A percentile compares a stretch with the other conserved stretches of the same genome.
Evolutionary conservation across 2,329 filamentous ascomycete species (phyloP).

Genomic region (Eutypa lata): DNA sequence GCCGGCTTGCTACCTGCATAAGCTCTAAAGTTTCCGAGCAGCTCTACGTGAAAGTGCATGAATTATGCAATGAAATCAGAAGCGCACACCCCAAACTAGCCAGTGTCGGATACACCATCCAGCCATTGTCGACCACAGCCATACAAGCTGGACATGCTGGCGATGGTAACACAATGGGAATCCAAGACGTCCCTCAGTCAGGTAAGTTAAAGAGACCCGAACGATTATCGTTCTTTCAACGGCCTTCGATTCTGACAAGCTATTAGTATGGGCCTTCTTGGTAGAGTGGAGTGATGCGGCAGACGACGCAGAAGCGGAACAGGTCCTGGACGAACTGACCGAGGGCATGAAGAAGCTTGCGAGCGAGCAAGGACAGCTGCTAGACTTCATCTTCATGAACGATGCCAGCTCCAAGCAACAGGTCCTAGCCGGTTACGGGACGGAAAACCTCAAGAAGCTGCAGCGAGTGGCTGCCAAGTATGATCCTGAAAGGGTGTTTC

Average conservation of each 20-base stretch:
- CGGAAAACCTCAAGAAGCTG: conserved; percentile 1
- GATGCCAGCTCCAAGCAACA: conserved; percentile 7
- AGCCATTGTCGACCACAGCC: conserved; percentile 3
- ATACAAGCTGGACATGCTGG: conserved; percentile 1
- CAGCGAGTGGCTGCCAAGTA: conserved; percentile 2
- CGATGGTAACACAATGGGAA: conserved; percentile 9
- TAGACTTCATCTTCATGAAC: conserved; percentile 2
- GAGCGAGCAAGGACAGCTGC: background rate
- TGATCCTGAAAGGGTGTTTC: conserved; percentile 9
- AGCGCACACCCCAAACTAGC: background rate
- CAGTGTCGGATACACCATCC: conserved; percentile 10
- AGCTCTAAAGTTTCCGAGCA: conserved; percentile 9
- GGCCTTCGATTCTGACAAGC: background rate
- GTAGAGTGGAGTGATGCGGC: background rate
- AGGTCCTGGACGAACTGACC: background rate
- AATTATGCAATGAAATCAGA: conserved; percentile 2
- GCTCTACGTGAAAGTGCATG: conserved; percentile 11
- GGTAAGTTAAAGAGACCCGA: too few relatives aligned
- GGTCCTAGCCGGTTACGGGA: conserved; percentile 7
- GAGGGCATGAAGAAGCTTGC: background rate
- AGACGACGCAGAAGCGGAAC: background rate
- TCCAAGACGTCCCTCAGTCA: conserved; percentile 9
- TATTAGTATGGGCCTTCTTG: background rate
- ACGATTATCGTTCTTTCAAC: too few relatives aligned
- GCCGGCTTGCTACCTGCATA: background rate